Percentiles rank a stretch among this genome's conserved stretches.
Evolutionary conservation across 1,284 basidiomycete genomes (phyloP).

Genomic region (Pseudozyma sp.): DNA sequence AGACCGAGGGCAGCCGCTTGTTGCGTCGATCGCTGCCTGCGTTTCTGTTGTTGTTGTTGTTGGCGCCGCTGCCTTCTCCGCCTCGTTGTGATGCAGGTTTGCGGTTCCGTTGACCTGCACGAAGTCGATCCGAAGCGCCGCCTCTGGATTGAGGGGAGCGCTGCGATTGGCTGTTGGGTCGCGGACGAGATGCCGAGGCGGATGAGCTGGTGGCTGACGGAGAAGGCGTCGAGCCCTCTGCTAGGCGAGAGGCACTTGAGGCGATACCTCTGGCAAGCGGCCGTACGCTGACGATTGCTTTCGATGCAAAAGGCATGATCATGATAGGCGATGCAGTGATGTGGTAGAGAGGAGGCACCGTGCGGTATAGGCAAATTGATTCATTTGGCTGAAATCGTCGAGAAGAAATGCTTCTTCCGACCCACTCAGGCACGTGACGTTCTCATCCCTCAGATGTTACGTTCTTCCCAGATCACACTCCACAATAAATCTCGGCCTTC

Average conservation of each 20-base stretch:
- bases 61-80: background rate
- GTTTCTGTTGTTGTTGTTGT: constrained; percentile 13
- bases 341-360: too few relatives aligned
- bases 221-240: constrained; percentile 14
- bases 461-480: too few relatives aligned
- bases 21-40: constrained; percentile 29
- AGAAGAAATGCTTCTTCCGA: too few relatives aligned
- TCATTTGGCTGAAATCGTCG: too few relatives aligned
- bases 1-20: constrained; percentile 36
- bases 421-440: too few relatives aligned
- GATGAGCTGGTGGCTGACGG: background rate
- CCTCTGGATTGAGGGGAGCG: constrained; percentile 8
- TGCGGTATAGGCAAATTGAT: too few relatives aligned
- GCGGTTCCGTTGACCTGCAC: constrained; percentile 13
- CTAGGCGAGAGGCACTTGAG: constrained; percentile 11
- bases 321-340: too few relatives aligned
- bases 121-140: constrained; percentile 19
- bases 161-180: constrained; percentile 16
- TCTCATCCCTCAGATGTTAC: too few relatives aligned
- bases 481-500: too few relatives aligned
- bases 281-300: background rate
- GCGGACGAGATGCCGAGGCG: constrained; percentile 17
- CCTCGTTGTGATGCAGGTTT: background rate
- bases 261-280: constrained; percentile 12
- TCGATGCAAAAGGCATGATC: too few relatives aligned